A percentile compares a stretch with the other conserved stretches of the same genome.
These are phyloP conservation scores for Exophiala viscosa DNA, from an alignment of 2,329 filamentous ascomycete species.

Conservation along the genomic window DNA sequence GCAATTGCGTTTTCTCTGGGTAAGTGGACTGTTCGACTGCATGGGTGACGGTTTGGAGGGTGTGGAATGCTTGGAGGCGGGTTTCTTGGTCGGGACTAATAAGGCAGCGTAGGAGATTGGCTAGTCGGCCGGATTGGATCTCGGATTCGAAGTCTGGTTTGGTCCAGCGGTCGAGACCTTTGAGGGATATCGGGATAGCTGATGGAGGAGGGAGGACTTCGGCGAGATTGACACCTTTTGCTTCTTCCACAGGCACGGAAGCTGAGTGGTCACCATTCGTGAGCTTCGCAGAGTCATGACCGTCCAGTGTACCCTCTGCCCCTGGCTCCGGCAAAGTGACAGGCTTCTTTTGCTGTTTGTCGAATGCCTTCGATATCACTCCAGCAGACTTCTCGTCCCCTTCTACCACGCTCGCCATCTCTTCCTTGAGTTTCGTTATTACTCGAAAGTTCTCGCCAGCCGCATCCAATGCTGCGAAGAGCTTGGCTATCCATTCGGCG, in stretches of 20 bases:
- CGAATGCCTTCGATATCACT: conserved; percentile 37
- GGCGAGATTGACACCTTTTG: conserved; percentile 43
- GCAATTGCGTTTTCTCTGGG: conserved; percentile 58
- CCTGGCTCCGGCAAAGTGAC: neutral
- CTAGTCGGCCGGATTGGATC: conserved; percentile 68
- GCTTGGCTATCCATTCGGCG: conserved; percentile 56
- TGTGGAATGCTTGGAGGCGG: conserved; percentile 70
- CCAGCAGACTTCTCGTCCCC: conserved; percentile 37
- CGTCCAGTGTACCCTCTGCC: conserved; percentile 7
- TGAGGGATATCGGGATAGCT: conserved; percentile 40
- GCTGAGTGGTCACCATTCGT: neutral
- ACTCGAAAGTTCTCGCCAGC: conserved; percentile 50
- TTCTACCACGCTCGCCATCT: conserved; percentile 38
- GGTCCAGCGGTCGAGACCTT: conserved; percentile 42
- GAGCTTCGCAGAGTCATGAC: neutral
- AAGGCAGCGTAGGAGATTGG: conserved; percentile 68
- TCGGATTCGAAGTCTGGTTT: conserved; percentile 70
- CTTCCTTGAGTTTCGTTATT: conserved; percentile 45
- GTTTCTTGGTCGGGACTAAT: conserved; percentile 72
- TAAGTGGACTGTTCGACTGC: conserved; percentile 61
- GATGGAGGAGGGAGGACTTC: conserved; percentile 52
- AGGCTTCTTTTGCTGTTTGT: conserved; percentile 29
- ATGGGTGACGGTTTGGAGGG: conserved; percentile 51
- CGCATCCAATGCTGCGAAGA: conserved; percentile 54
- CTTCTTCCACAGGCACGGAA: neutral